Percentiles rank a stretch among this genome's conserved stretches.
Evolutionary conservation across 2,329 filamentous ascomycete species (phyloP).

Genomic region (Biscogniauxia mediterranea): DNA sequence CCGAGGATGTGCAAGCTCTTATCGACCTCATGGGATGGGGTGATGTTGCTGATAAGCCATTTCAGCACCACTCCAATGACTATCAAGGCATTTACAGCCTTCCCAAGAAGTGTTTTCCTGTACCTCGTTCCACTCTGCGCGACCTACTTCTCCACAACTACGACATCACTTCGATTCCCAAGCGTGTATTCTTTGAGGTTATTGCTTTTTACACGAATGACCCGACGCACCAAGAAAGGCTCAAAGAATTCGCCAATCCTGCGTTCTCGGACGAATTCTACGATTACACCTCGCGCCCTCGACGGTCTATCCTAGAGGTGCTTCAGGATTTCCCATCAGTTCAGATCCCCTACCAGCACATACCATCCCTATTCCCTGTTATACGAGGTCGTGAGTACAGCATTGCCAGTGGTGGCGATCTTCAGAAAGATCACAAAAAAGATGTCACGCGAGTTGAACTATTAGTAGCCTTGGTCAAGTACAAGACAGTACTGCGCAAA

Average conservation of each 20-base stretch:
- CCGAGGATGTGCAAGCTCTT: constrained; percentile 73
- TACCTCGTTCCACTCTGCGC: constrained; percentile 61
- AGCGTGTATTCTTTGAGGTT: constrained; percentile 78
- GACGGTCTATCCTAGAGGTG: constrained; percentile 87
- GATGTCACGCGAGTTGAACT: constrained; percentile 61
- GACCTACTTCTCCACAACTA: constrained; percentile 77
- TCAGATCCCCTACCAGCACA: constrained; percentile 72
- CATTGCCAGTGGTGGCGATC: constrained; percentile 70
- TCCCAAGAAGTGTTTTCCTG: constrained; percentile 34
- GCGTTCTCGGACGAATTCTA: constrained; percentile 87
- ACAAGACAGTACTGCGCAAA: constrained; percentile 81
- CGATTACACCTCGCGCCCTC: constrained; percentile 89
- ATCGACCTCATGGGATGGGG: constrained; percentile 79
- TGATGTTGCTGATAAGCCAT: constrained; percentile 64
- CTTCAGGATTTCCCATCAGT: constrained; percentile 87
- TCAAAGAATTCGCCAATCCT: constrained; percentile 79
- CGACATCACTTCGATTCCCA: constrained; percentile 86
- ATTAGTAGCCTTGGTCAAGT: constrained; percentile 85
- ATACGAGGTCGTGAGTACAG: constrained; percentile 93
- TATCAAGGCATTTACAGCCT: constrained; percentile 9
- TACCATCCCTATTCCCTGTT: constrained; percentile 71
- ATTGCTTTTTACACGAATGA: constrained; percentile 75
- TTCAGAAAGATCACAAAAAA: constrained; percentile 27
- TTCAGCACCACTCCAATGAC: constrained; percentile 41
- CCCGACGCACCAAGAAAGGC: constrained; percentile 71